Evolutionary conservation across 2,329 filamentous ascomycete genomes (phyloP), one percentile per base, ranked within the genome.

Genomic region (Plenodomus tracheiphilus): DNA sequence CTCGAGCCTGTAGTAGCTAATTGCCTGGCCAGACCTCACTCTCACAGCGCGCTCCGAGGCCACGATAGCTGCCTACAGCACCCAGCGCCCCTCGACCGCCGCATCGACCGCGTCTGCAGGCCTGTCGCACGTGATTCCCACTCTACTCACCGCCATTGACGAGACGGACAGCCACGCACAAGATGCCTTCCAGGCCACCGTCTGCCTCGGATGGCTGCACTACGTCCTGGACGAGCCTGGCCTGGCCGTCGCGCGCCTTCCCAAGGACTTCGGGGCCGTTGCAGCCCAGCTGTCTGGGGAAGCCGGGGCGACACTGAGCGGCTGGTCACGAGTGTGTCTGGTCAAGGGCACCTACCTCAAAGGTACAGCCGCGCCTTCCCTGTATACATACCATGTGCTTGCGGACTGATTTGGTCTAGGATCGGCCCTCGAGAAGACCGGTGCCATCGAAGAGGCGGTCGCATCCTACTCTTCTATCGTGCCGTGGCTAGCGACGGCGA

Each of bases 161-260:
- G 64, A 71, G 36, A 73, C 77, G 53, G 54, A 55, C 11, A 73
- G 72, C 11, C 68, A 74, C 10, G 70, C 66, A n/a, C 77, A 84
- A 63, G 84, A 86, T 65, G 71, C 77, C 9, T 80, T 93, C 59
- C 91, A 96, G 72, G 92, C 91, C 25, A 86, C 85, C 52, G 85
- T 94, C 43, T 94, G 90, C 70, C 72, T 93, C 38, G 91, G 86
- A 46, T 95, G 91, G 88, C 79, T 96, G 62, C 85, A 95, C 66
- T 96, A 89, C 84, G 83, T 85, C 8, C 73, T 87, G 44, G 85
- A 84, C 28, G 87, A 95, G 59, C 88, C 88, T 56, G 77, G 76
- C 1, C 70, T 83, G 36, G 86, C 87, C 32, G 73, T 82, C 36
- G 75, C 76, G 30, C 81, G 78, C 47, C 76, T 96, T 13, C 89